Conservation (phyloP, 305 asterid genomes). For the Fraxinus sp. region DNA sequence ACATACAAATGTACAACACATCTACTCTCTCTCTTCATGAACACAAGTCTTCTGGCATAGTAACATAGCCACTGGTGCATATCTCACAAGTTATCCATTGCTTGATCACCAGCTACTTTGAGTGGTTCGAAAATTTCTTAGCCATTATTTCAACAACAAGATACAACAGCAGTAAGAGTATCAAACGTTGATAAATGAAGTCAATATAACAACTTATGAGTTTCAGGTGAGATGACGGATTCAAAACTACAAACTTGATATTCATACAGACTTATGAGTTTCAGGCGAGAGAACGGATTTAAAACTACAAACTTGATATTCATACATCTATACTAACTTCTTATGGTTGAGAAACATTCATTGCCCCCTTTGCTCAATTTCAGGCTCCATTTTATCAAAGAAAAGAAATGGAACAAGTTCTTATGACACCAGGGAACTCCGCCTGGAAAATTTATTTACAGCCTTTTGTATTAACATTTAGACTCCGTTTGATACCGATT, state of each 20-base stretch:
- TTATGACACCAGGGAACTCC: conserved; percentile 27
- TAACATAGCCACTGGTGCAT: background rate
- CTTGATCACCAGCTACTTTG: background rate
- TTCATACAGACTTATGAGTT: background rate
- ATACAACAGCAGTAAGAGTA: background rate
- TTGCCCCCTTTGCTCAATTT: conserved; percentile 15
- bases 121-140: background rate
- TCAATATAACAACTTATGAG: background rate
- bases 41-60: background rate
- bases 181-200: background rate
- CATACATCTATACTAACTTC: conserved; percentile 16
- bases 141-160: background rate
- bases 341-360: conserved; percentile 13
- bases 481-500: too few species aligned
- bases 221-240: background rate
- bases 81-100: background rate
- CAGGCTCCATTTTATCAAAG: conserved; percentile 1
- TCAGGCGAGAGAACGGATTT: background rate
- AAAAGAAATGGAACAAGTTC: conserved; percentile 12
- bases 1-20: background rate
- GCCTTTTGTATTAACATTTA: conserved; percentile 35
- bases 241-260: background rate
- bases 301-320: background rate
- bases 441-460: conserved; percentile 30
- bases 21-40: background rate